Base-by-base conservation (phyloP, 352 stramenopile species). In the Phytophthora niederhauseri region DNA sequence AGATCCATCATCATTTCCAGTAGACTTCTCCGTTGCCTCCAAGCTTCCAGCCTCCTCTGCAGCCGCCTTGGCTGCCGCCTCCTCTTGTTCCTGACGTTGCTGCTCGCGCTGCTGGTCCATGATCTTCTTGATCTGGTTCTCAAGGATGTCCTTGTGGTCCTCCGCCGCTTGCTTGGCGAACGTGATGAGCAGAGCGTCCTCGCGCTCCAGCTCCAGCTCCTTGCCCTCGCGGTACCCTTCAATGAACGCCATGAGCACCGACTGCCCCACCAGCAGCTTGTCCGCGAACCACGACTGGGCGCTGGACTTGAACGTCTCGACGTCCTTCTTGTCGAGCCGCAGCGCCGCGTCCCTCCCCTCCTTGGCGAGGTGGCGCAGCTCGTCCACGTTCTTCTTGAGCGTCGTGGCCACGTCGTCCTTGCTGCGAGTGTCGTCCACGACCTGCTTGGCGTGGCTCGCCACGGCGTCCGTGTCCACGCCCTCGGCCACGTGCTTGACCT, bases 181-280 rank as follows among this genome's bases (percentile, higher is more conserved):
- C n/a, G 81, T 83, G 38, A 95, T 72, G 8, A 96, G 68, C 58
- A 95, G 59, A 41, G 89, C 81, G 45, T 94, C 84, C 41, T 95
- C 71, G 12, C 89, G 83, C 49, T 82, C 65, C 46, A 96, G 53
- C 69, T 96, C 89, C 52, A 92, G 73, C 52, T 82, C 64, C 57
- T 96, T 96, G 50, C 89, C 89, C 41, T 88, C 81, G 6, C 80
- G 76, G 75, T 96, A 96, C 11, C 89, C 89, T 1, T 89, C 77
- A 64, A 96, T 93, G 52, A 95, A 96, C 34, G 85, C 84, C 76
- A 91, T 75, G 28, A 96, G 72, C 69, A 94, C 88, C 7, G 78
- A 80, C 66, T 94, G 87, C 17, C 84, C 89, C 24, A 96, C 87
- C 59, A 91, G 72, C 61, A 96, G 75, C 56, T 96, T 96, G 76